Conservation (phyloP, 2,329 filamentous ascomycete genomes). For the Hypocrella siamensis region DNA sequence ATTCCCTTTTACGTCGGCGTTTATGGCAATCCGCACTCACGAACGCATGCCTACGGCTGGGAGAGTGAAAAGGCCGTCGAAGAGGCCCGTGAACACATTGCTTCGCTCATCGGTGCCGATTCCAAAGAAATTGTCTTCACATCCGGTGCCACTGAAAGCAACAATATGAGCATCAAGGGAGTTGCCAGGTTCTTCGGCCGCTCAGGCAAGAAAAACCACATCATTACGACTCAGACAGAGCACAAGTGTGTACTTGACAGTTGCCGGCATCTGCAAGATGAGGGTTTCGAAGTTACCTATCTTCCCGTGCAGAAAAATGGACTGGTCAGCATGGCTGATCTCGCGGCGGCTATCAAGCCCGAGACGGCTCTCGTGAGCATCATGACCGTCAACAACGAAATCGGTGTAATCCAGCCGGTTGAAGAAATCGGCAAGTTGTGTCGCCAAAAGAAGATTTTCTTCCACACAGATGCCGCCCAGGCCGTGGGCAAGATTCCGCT, state of each 20-base stretch:
- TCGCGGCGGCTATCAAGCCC: constrained; percentile 78
- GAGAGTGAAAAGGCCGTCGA: constrained; percentile 93
- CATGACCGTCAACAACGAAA: constrained; percentile 99
- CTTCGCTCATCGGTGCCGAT: constrained; percentile 79
- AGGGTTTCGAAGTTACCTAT: constrained; percentile 95
- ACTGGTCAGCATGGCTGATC: constrained; percentile 66
- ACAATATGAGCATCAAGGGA: constrained; percentile 99
- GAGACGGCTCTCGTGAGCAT: constrained; percentile 89
- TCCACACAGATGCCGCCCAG: constrained; percentile 93
- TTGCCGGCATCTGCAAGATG: constrained; percentile 90
- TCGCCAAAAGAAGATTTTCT: constrained; percentile 84
- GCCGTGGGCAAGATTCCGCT: constrained; percentile 97
- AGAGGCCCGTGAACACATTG: constrained; percentile 68
- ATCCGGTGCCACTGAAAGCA: constrained; percentile 93
- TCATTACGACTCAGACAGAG: constrained; percentile 93
- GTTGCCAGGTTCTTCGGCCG: constrained; percentile 91
- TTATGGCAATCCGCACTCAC: constrained; percentile 93
- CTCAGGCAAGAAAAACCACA: constrained; percentile 92
- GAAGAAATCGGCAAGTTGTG: constrained; percentile 89
- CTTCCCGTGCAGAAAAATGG: constrained; percentile 78
- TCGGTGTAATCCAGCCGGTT: constrained; percentile 94
- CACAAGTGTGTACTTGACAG: constrained; percentile 98
- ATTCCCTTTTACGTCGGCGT: constrained; percentile 84
- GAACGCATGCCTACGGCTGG: constrained; percentile 97
- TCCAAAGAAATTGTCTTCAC: constrained; percentile 98